These are phyloP conservation scores for Psilocybe mexicana DNA, from an alignment of 1,284 basidiomycete genomes.

Conservation along the genomic window DNA sequence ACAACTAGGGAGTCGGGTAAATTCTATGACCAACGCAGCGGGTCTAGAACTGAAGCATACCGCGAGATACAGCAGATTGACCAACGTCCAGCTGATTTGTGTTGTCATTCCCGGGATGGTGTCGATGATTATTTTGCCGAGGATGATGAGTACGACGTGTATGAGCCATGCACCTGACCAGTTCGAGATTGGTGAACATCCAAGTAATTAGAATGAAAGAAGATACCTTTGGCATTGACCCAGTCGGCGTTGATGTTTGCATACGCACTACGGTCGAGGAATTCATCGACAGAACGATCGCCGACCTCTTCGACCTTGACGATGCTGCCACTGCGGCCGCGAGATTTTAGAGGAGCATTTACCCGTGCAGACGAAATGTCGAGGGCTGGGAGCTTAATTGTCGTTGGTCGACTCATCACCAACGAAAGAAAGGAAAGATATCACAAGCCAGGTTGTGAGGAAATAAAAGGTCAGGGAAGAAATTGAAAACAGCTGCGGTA, in stretches of 20 bases:
- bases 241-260: slow-evolving; percentile 95
- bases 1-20: slow-evolving; percentile 55
- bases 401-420: slow-evolving; percentile 46
- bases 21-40: slow-evolving; percentile 7
- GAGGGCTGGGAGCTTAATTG: slow-evolving; percentile 51
- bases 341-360: slow-evolving; percentile 41
- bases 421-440: slow-evolving; percentile 10
- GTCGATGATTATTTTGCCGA: slow-evolving; percentile 92
- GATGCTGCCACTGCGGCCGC: slow-evolving; percentile 77
- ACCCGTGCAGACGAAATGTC: slow-evolving; percentile 36
- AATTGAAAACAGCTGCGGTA: not conserved
- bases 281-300: slow-evolving; percentile 74
- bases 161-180: slow-evolving; percentile 93
- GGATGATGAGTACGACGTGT: slow-evolving; percentile 89
- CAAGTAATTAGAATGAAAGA: not conserved
- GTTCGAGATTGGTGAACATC: not conserved
- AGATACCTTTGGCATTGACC: slow-evolving; percentile 96
- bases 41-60: slow-evolving; percentile 50
- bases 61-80: slow-evolving; percentile 90
- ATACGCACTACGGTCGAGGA: slow-evolving; percentile 81
- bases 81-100: slow-evolving; percentile 94
- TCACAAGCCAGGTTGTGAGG: slow-evolving; percentile 13
- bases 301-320: slow-evolving; percentile 90
- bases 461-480: slow-evolving; percentile 6
- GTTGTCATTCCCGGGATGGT: slow-evolving; percentile 93